phyloP scores from a whole-genome alignment of 208 protist genomes.

The Acanthamoeba castellanii region DNA sequence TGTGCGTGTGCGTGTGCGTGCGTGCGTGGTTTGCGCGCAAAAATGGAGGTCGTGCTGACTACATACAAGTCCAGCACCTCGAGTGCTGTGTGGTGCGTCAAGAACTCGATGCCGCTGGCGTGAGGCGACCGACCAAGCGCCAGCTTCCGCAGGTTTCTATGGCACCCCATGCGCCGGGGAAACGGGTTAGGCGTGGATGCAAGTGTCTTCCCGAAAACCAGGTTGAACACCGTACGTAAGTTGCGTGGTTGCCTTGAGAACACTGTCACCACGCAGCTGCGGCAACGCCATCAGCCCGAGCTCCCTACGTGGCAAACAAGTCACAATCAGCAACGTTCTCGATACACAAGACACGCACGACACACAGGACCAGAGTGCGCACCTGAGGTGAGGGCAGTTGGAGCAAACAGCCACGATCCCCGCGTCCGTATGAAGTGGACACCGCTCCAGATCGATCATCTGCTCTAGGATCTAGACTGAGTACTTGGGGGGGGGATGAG shows the following conservation, averaged over 20 bases:
- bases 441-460: constrained; percentile 20
- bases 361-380: not conserved
- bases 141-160: not conserved
- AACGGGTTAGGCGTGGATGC: not conserved
- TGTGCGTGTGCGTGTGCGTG: not conserved
- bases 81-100: not conserved
- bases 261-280: not conserved
- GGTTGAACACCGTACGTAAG: not conserved
- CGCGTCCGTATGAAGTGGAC: not conserved
- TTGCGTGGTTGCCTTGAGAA: not conserved
- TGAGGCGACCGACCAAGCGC: not conserved
- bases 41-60: not conserved
- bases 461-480: not conserved
- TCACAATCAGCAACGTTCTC: not conserved
- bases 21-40: not conserved
- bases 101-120: not conserved
- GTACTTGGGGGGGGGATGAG: not conserved
- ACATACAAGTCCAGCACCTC: constrained; percentile 33
- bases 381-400: constrained; percentile 6
- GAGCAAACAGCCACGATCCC: not conserved
- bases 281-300: not conserved
- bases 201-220: not conserved
- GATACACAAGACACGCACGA: not conserved
- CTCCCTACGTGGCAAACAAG: not conserved
- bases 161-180: not conserved